Percentiles rank a stretch among this genome's conserved stretches.
Conservation (phyloP, 768 basidiomycete genomes). For the Boletellus emodensis region DNA sequence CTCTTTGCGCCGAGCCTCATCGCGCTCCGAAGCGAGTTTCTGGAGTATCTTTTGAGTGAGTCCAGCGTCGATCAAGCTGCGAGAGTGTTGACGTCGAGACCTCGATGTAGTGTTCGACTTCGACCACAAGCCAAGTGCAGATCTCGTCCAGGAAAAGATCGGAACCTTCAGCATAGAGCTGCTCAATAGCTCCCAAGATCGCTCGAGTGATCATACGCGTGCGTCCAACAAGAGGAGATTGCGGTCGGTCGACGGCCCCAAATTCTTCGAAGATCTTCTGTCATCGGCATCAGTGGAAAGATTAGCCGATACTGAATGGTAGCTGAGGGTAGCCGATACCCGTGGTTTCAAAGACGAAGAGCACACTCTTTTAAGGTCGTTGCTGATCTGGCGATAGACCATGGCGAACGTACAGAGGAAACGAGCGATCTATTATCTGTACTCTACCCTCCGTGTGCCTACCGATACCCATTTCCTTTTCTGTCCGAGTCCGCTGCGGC, state of each 20-base stretch:
- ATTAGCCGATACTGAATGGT: too few relatives aligned
- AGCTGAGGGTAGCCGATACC: too few relatives aligned
- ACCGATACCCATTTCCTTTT: too few relatives aligned
- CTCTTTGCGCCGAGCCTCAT: not conserved
- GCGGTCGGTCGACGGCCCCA: conserved; percentile 13
- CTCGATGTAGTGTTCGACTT: conserved; percentile 18
- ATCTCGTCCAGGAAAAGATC: conserved; percentile 3
- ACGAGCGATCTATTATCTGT: too few relatives aligned
- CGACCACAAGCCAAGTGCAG: conserved; percentile 11
- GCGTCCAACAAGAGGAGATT: conserved; percentile 18
- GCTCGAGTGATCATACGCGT: conserved; percentile 15
- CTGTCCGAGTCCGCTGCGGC: too few relatives aligned
- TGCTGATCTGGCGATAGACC: too few relatives aligned
- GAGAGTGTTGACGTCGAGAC: conserved; percentile 3
- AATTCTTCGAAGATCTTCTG: conserved; percentile 16
- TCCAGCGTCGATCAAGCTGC: conserved; percentile 11
- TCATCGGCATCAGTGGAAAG: conserved; percentile 17
- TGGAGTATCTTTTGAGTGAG: not conserved
- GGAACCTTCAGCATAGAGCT: conserved; percentile 9
- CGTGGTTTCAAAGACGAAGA: too few relatives aligned
- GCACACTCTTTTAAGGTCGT: too few relatives aligned
- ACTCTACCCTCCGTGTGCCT: too few relatives aligned
- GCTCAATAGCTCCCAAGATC: conserved; percentile 17
- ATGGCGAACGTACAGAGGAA: too few relatives aligned
- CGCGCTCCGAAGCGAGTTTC: conserved; percentile 1